Percentiles rank a stretch among this genome's conserved stretches.
Conservation (phyloP, 208 protist species). For the Wallacemonas sp. region DNA sequence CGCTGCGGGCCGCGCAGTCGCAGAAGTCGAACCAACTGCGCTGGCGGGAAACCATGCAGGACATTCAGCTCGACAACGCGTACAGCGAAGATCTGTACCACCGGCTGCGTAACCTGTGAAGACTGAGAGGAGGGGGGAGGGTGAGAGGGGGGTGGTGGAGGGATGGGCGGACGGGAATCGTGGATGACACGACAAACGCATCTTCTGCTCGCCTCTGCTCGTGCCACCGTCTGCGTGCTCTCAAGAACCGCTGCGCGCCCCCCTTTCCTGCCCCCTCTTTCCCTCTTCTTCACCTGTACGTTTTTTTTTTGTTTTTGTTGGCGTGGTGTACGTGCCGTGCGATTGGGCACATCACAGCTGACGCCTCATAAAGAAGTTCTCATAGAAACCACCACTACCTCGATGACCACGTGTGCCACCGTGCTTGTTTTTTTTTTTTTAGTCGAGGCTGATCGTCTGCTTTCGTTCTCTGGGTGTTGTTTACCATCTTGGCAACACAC, state of each 20-base stretch:
- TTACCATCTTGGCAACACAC: not conserved
- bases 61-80: slow-evolving; percentile 64
- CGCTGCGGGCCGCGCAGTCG: slow-evolving; percentile 50
- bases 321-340: too few species aligned
- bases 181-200: slow-evolving; percentile 10
- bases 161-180: too few species aligned
- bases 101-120: slow-evolving; percentile 43
- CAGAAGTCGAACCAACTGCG: slow-evolving; percentile 37
- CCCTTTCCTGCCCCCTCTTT: not conserved
- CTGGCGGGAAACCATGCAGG: slow-evolving; percentile 60
- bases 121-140: not conserved
- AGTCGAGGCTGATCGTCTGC: not conserved
- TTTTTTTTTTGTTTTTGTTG: slow-evolving; percentile 16
- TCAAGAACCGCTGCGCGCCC: not conserved
- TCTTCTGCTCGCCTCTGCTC: not conserved
- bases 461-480: not conserved
- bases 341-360: too few species aligned
- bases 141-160: too few species aligned
- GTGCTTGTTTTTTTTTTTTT: slow-evolving; percentile 20
- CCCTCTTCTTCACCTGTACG: not conserved
- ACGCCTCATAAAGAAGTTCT: too few species aligned
- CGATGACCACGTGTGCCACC: not conserved
- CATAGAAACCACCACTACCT: too few species aligned
- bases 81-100: slow-evolving; percentile 74
- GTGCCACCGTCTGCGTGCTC: not conserved